These are phyloP conservation scores for Oidiodendron maius DNA, from an alignment of 495 filamentous ascomycete genomes.

Conservation along the genomic window DNA sequence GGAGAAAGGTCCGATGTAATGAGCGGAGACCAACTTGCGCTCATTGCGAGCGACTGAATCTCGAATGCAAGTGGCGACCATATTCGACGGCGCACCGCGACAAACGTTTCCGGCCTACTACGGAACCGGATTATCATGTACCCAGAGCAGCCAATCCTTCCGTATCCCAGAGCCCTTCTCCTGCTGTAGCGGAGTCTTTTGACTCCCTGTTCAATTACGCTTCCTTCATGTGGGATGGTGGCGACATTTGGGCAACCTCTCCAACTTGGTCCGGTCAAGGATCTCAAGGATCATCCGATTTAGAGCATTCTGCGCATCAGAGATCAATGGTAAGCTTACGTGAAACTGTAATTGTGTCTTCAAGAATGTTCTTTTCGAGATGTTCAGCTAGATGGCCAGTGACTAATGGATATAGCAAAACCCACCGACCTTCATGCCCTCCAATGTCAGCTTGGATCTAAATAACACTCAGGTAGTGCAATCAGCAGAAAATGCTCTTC, in stretches of 20 bases:
- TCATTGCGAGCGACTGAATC: constrained; percentile 30
- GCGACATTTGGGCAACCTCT: constrained; percentile 9
- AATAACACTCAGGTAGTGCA: background rate
- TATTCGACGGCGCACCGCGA: constrained; percentile 7
- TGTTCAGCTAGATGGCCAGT: too few species aligned
- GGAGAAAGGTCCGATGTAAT: constrained; percentile 30
- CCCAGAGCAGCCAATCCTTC: constrained; percentile 3
- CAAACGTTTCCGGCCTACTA: constrained; percentile 5
- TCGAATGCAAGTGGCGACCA: constrained; percentile 23
- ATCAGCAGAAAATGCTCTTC: background rate
- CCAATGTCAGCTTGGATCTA: too few species aligned
- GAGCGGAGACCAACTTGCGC: constrained; percentile 32
- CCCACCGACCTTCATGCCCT: too few species aligned
- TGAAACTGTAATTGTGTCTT: background rate
- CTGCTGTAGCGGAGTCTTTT: constrained; percentile 17
- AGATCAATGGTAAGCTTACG: background rate
- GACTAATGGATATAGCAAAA: too few species aligned
- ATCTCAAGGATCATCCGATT: constrained; percentile 8
- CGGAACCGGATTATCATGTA: background rate
- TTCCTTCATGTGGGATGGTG: constrained; percentile 31
- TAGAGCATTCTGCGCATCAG: background rate
- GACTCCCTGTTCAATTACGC: constrained; percentile 32
- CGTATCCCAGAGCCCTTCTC: constrained; percentile 2
- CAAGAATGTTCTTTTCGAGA: background rate
- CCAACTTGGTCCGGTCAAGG: constrained; percentile 10